Evolutionary conservation across 306 rosid species (phyloP).

Genomic region (Inga oerstediana): DNA sequence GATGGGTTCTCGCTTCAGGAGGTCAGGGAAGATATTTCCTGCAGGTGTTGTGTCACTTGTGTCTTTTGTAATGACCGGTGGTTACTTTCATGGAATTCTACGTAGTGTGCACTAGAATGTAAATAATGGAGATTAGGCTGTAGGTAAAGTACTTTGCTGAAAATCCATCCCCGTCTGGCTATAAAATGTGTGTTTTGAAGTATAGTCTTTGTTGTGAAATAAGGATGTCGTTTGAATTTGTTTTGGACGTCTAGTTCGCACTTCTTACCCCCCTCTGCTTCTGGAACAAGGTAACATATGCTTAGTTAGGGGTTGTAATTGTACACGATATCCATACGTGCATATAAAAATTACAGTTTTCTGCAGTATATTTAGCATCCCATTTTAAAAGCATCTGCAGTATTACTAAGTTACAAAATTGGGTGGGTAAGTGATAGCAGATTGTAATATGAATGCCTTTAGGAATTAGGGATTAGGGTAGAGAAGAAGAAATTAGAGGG

Average conservation of each 20-base stretch:
- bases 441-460: no score
- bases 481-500: no score
- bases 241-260: neutral
- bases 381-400: neutral
- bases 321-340: neutral
- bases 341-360: neutral
- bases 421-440: neutral
- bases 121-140: conserved; percentile 21
- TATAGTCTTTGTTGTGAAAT: conserved; percentile 30
- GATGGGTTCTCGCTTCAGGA: conserved; percentile 96
- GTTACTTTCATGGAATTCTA: conserved; percentile 92
- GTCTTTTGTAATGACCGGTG: conserved; percentile 87
- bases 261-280: neutral
- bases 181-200: neutral
- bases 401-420: neutral
- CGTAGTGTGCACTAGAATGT: conserved; percentile 72
- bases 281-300: neutral
- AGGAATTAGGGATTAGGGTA: no score
- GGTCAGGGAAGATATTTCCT: conserved; percentile 92
- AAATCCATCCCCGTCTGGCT: conserved; percentile 5
- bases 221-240: conserved; percentile 28
- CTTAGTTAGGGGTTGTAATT: conserved; percentile 13
- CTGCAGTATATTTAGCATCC: neutral
- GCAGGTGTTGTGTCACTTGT: conserved; percentile 95
- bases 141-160: conserved; percentile 30